Percentiles rank a stretch among this genome's conserved stretches.
Evolutionary conservation across 148 eudicot genomes (phyloP).

Genomic region (Tetragonia tetragonoides): DNA sequence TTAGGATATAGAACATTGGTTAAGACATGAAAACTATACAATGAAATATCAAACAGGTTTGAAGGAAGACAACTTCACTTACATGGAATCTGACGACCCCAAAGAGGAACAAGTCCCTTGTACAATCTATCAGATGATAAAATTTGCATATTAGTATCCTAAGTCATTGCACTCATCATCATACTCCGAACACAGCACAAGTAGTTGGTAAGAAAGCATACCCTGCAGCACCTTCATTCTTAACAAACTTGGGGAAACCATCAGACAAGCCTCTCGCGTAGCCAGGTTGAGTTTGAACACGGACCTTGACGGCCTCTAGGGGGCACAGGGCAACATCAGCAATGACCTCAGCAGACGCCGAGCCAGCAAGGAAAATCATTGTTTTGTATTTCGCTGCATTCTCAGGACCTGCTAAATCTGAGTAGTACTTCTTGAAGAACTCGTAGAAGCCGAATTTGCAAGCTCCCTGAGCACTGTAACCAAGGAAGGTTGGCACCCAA

Average conservation of each 20-base stretch:
- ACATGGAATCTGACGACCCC: constrained; percentile 73
- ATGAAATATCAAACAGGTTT: background rate
- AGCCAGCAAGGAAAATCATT: constrained; percentile 59
- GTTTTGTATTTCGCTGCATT: constrained; percentile 61
- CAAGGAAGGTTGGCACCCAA: constrained; percentile 68
- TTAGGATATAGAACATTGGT: background rate
- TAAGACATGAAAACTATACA: no score
- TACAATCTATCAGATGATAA: constrained; percentile 34
- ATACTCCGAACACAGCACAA: background rate
- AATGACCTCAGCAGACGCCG: constrained; percentile 72
- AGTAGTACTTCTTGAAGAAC: constrained; percentile 69
- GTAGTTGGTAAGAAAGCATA: constrained; percentile 27
- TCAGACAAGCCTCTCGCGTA: constrained; percentile 69
- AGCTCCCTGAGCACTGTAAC: constrained; percentile 83
- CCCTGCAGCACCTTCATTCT: constrained; percentile 59
- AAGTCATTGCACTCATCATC: background rate
- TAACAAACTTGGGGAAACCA: constrained; percentile 65
- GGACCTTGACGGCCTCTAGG: constrained; percentile 74
- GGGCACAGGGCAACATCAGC: constrained; percentile 80
- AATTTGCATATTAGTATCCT: background rate
- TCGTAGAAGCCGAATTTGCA: constrained; percentile 70
- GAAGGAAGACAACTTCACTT: constrained; percentile 20
- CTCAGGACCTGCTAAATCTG: constrained; percentile 68
- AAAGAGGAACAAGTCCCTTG: constrained; percentile 50
- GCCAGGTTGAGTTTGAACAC: constrained; percentile 75